Conservation (phyloP, 2,329 filamentous ascomycete genomes). For the Penicillium sp. region DNA sequence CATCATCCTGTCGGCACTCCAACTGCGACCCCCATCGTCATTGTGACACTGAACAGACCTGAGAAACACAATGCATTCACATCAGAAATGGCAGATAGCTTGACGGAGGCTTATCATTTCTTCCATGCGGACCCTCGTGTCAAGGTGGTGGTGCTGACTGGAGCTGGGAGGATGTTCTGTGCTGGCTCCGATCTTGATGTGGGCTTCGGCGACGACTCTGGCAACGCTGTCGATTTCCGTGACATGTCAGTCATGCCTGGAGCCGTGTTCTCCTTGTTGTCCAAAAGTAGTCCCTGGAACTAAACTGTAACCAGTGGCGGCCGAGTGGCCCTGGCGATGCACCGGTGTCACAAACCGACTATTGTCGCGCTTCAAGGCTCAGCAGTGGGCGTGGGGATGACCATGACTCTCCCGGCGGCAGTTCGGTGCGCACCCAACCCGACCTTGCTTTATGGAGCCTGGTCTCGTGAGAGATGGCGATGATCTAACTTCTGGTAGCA, state of each 20-base stretch:
- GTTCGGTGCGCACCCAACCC: constrained; percentile 5
- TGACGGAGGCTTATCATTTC: constrained; percentile 49
- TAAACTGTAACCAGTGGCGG: constrained; percentile 34
- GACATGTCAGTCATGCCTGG: constrained; percentile 41
- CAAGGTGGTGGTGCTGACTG: constrained; percentile 51
- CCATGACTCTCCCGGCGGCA: constrained; percentile 54
- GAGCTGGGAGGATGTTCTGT: constrained; percentile 52
- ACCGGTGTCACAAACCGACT: constrained; percentile 54
- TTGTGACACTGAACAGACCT: constrained; percentile 61
- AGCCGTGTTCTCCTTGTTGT: no score
- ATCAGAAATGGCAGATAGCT: constrained; percentile 55
- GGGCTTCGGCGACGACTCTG: constrained; percentile 24
- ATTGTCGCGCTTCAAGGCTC: constrained; percentile 55
- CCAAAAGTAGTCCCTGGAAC: not conserved
- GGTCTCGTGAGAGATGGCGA: not conserved
- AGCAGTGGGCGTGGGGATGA: constrained; percentile 57
- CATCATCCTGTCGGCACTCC: constrained; percentile 39
- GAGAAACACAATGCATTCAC: constrained; percentile 62
- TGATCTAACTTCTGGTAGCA: constrained; percentile 2
- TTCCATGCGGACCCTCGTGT: constrained; percentile 52
- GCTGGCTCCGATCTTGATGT: constrained; percentile 53
- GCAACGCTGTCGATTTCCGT: constrained; percentile 45
- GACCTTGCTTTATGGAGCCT: no score
- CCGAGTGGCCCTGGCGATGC: constrained; percentile 50
- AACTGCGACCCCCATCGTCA: constrained; percentile 54